phyloP scores from a whole-genome alignment of 257 asterid genomes.

The Coffea canephora region DNA sequence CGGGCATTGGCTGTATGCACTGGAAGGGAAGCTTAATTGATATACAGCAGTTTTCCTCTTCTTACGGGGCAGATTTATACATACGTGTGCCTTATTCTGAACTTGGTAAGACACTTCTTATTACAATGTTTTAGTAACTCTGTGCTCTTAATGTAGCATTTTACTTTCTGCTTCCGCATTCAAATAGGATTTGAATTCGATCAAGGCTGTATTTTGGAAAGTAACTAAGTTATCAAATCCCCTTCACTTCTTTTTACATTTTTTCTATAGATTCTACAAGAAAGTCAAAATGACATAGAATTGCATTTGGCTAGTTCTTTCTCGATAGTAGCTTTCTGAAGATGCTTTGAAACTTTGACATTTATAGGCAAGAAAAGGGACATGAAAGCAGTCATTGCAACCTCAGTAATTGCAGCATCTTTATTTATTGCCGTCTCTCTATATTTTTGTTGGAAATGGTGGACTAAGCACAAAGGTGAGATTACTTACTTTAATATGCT shows the following conservation, averaged over 20 bases:
- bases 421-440: background rate
- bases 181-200: too few relatives aligned
- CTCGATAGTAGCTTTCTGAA: background rate
- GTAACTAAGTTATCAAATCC: too few relatives aligned
- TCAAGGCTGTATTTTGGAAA: too few relatives aligned
- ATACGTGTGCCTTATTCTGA: conserved; percentile 50
- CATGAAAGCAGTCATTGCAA: background rate
- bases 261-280: too few relatives aligned
- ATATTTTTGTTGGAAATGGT: conserved; percentile 7
- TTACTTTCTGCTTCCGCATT: too few relatives aligned
- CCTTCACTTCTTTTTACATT: too few relatives aligned
- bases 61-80: conserved; percentile 34
- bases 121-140: too few relatives aligned
- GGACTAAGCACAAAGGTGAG: conserved; percentile 5
- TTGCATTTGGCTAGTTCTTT: background rate
- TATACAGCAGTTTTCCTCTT: conserved; percentile 29
- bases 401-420: background rate
- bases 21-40: conserved; percentile 34
- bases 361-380: background rate
- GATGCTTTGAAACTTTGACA: conserved; percentile 1
- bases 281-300: background rate
- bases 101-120: conserved; percentile 25
- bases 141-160: too few relatives aligned
- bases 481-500: background rate
- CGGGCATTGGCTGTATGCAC: conserved; percentile 29